A percentile compares a stretch with the other conserved stretches of the same genome.
These are phyloP conservation scores for Elsinoe arachidis DNA, from an alignment of 2,329 filamentous ascomycete species.

Conservation along the genomic window DNA sequence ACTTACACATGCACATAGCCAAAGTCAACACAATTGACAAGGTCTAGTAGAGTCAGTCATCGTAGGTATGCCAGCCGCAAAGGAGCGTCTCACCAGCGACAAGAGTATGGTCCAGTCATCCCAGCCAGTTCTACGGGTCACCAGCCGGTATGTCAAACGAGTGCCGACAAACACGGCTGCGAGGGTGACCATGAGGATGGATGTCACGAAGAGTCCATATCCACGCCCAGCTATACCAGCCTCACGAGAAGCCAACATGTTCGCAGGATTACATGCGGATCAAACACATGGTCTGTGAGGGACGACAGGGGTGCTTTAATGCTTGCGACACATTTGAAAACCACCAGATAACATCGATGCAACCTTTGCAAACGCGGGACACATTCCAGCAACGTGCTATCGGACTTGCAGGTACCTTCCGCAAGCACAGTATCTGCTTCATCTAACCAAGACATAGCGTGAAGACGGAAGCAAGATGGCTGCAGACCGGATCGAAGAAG, in stretches of 20 bases:
- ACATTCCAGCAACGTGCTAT: too few relatives aligned
- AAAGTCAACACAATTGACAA: conserved; percentile 16
- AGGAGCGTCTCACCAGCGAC: conserved; percentile 13
- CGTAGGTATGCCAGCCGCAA: not conserved
- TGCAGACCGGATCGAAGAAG: not conserved
- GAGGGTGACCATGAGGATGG: conserved; percentile 13
- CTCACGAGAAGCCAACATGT: conserved; percentile 5
- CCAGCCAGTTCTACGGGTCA: conserved; percentile 10
- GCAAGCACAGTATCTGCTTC: not conserved
- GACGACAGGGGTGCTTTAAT: not conserved
- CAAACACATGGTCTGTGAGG: not conserved
- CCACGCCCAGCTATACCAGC: conserved; percentile 13
- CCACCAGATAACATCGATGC: too few relatives aligned
- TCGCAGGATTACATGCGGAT: not conserved
- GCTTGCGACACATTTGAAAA: not conserved
- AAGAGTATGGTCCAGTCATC: conserved; percentile 16
- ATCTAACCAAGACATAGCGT: not conserved
- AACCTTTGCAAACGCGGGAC: too few relatives aligned
- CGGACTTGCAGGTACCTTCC: too few relatives aligned
- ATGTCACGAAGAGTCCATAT: conserved; percentile 15
- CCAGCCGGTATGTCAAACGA: conserved; percentile 3
- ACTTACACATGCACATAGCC: conserved; percentile 8
- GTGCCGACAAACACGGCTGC: conserved; percentile 12
- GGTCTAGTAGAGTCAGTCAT: conserved; percentile 3
- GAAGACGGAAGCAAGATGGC: not conserved